Evolutionary conservation across 371 early-diverging fungal genomes (phyloP).

Genomic region (Rhizopus sp.): DNA sequence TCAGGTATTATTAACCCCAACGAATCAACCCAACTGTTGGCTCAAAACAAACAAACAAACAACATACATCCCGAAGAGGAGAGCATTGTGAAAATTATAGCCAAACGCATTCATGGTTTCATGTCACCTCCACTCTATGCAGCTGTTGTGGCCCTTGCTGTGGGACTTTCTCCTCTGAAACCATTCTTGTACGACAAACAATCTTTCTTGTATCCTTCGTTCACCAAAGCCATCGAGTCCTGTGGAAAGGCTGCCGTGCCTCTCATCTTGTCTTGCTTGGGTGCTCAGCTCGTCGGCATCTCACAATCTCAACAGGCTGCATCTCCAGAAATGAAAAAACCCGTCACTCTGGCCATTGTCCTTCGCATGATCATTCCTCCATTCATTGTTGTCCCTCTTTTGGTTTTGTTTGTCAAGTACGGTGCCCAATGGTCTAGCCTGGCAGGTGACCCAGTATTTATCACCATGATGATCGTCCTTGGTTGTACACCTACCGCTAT

Average conservation of each 20-base stretch:
- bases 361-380: constrained; percentile 51
- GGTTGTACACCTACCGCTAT: constrained; percentile 62
- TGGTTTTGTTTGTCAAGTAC: constrained; percentile 36
- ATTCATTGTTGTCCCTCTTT: constrained; percentile 44
- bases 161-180: constrained; percentile 60
- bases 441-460: constrained; percentile 53
- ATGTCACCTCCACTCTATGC: constrained; percentile 70
- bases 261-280: constrained; percentile 67
- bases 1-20: background rate
- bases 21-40: background rate
- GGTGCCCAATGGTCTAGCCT: constrained; percentile 32
- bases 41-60: background rate
- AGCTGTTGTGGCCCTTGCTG: constrained; percentile 56
- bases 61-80: background rate
- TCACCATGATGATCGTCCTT: constrained; percentile 49
- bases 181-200: constrained; percentile 51
- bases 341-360: constrained; percentile 35
- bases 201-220: constrained; percentile 55
- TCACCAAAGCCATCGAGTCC: constrained; percentile 63
- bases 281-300: constrained; percentile 62
- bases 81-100: constrained; percentile 1
- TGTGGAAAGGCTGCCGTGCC: constrained; percentile 74
- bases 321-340: constrained; percentile 21
- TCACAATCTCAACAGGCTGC: constrained; percentile 23
- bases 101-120: constrained; percentile 28